Evolutionary conservation across 768 basidiomycete species (phyloP), one percentile per base, ranked within the genome.

Genomic region (Russula sp.): DNA sequence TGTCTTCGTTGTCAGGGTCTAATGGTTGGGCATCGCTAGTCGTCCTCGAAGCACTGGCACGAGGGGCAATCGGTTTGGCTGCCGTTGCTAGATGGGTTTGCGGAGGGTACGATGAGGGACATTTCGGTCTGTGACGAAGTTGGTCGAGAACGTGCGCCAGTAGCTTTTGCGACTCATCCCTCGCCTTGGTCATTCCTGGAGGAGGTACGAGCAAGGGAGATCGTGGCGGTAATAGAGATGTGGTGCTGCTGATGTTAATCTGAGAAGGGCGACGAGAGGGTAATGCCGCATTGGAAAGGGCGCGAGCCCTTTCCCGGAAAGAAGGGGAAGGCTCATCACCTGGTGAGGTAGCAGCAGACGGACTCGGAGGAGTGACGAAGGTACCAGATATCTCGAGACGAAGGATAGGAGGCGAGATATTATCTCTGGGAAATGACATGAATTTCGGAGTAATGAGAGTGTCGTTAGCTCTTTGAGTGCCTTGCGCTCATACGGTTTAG

Each of bases 81-180:
- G 14, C n/a, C 18, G 49, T 49, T 28, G 44, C 34, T 26, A 40
- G 10, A 16, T 65, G 54, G 24, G 32, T 44, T 4, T 20, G 42
- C 16, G 24, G 32, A 51, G 26, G 16, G 24, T 57, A 30, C 22
- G 60, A 49, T 14, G 64, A 71, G 2, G 84, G 83, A 34, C 87
- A 84, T 65, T 78, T 77, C 5, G 75, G 76, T 61, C 90, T 79
- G 56, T 75, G 76, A 53, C 83, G 80, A n/a, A 93, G 78, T 68
- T 87, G 84, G 22, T 78, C 77, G 18, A 92, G 76, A 32, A 90
- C 76, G 71, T 88, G 84, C 0, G 82, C 79, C 4, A 92, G 77
- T 26, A 90, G 77, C 71, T 91, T 91, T 55, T 84, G 81, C 10
- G 86, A 83, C 72, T 90, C 90, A 59, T 82, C 80, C 38, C 77